Evolutionary conservation across 176 grass and related monocot species (phyloP).

Genomic region (Carex kokanica): DNA sequence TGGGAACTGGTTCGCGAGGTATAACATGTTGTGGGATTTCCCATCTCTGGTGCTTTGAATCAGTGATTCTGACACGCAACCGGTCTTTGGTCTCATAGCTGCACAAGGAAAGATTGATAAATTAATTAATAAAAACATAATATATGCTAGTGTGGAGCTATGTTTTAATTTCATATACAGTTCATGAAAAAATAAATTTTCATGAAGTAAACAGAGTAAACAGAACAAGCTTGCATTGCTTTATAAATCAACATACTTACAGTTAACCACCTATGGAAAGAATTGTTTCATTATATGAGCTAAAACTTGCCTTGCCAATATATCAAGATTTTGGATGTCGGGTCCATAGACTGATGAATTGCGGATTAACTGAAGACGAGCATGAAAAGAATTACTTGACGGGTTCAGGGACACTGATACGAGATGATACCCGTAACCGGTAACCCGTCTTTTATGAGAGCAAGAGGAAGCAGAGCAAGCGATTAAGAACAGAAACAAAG

Average conservation of each 20-base stretch:
- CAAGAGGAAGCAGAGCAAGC: neutral
- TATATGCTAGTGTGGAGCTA: neutral
- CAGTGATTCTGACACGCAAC: conserved; percentile 78
- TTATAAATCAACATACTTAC: neutral
- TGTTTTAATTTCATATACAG: neutral
- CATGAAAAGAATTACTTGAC: conserved; percentile 31
- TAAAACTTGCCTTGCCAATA: conserved; percentile 55
- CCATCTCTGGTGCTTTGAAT: conserved; percentile 59
- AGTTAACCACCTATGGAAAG: neutral
- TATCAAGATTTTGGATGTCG: conserved; percentile 40
- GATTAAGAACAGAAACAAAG: conserved; percentile 8
- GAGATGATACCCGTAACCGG: conserved; percentile 46
- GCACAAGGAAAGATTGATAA: neutral
- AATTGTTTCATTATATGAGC: neutral
- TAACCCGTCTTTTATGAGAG: neutral
- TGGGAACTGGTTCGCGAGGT: conserved; percentile 28
- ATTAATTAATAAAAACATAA: neutral
- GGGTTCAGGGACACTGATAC: neutral
- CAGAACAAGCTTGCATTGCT: neutral
- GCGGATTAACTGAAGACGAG: conserved; percentile 40
- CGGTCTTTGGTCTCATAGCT: conserved; percentile 68
- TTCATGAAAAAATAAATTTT: neutral
- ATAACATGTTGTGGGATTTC: conserved; percentile 66
- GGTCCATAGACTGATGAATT: conserved; percentile 27
- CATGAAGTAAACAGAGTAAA: neutral